Base-by-base conservation (phyloP, 192 early-diverging fungal genomes). In the Umbelopsis vinacea region DNA sequence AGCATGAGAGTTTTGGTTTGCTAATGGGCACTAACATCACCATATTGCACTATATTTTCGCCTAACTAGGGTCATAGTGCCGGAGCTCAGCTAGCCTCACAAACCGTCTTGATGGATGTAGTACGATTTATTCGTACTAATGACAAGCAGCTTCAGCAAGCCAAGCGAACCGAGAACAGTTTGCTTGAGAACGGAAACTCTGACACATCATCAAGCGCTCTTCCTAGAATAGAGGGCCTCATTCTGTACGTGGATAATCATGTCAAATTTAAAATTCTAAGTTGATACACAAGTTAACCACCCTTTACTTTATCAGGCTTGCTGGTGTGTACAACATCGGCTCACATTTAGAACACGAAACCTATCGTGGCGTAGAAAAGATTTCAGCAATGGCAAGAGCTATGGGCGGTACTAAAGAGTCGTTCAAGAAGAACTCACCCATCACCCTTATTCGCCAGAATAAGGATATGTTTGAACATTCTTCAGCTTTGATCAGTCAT, bases 381-480 rank as follows among this genome's bases (percentile, higher is more conserved):
- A 75, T 88, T 38, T 88, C 87, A 29, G 80, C 83, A 46, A 84
- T 88, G 85, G 80, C 68, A 17, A 79, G 87, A n/a, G 83, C 76
- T 11, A 88, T 88, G 87, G 87, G 86, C 14, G 77, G 69, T 15
- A 78, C 40, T 6, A 19, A 40, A 0, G 71, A 75, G 38, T 66
- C 66, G 1, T 80, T 70, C 22, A 40, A 19, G 2, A 24, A 14
- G 7, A 74, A 81, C 19, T 81, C 79, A 21, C 79, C 79, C 2
- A 52, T 72, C 26, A 46, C 71, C 15, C 40, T 75, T n/a, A 70
- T 81, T 12, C 67, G 67, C n/a, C 8, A 22, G 10, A 46, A 73
- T 21, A 53, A 40, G 33, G 40, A 66, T 9, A 26, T 81, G 17
- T 77, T 81, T 66, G 76, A 47, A 10, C 12, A 45, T n/a, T 74